Evolutionary conservation across 2,329 filamentous ascomycete species (phyloP), one percentile per base, ranked within the genome.

Genomic region (Colletotrichum truncatum): DNA sequence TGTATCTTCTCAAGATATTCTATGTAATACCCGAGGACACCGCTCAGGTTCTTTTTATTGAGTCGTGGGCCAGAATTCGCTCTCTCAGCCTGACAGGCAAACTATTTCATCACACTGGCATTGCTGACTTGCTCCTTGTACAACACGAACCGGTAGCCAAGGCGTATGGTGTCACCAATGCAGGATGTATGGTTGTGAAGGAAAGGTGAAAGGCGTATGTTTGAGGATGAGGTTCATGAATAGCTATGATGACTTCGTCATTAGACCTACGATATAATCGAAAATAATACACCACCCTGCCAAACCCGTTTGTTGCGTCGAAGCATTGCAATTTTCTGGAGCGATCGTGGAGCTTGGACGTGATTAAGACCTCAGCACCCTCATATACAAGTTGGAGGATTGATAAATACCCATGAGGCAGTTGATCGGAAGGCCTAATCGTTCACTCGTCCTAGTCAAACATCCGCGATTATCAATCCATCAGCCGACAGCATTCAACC

Each of bases 51-150:
- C 82, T 98, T 12, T 99, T 96, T 75, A 87, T 98, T 26, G 96
- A 99, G 82, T 96, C 92, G 18, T 98, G 94, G 91, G 95, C 96
- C 3, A 86, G 96, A 14, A 92, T 97, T 14, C 90, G 86, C 69
- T 90, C 87, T 11, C 78, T 98, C 69, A 98, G 95, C 79, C 77
- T 98, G 64, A 97, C 93, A 36, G 96, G 95, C 1, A 90, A 88
- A 74, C 80, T 98, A 36, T 81, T 99, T 62, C 78, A 91, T 63
- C 80, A 82, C 69, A 81, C 81, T 2, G 80, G 82, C 46, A 78
- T 97, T 39, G 92, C 92, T 49, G 93, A 97, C 77, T 81, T 90
- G 51, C 92, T 97, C 72, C 76, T 97, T 55, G 93, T 97, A 60
- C 94, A 98, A 81, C 96, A 95, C 84, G 84, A 87, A 64, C 78